Evolutionary conservation across 495 filamentous ascomycete genomes (phyloP).

Genomic region (Daldinia loculata): DNA sequence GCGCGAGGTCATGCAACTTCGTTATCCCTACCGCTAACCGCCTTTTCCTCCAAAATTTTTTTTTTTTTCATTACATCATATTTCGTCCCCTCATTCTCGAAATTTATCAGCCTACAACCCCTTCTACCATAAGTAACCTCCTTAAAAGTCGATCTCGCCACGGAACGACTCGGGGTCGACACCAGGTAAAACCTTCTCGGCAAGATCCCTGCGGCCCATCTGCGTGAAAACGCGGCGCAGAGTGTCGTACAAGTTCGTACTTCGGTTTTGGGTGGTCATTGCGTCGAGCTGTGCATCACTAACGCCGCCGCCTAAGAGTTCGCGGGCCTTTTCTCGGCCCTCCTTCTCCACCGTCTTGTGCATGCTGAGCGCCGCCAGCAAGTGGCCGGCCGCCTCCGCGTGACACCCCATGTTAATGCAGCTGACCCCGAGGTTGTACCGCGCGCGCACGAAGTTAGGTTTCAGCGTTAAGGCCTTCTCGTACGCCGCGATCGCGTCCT

Average conservation of each 20-base stretch:
- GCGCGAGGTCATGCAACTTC: neutral
- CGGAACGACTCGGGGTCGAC: conserved; percentile 93
- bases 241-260: conserved; percentile 95
- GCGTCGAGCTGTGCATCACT: conserved; percentile 76
- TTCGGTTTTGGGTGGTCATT: conserved; percentile 90
- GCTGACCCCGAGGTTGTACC: conserved; percentile 94
- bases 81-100: neutral
- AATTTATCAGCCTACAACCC: neutral
- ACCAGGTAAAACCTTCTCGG: conserved; percentile 83
- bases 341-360: conserved; percentile 92
- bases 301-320: conserved; percentile 74
- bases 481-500: conserved; percentile 97
- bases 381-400: conserved; percentile 89
- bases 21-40: neutral
- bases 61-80: neutral
- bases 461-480: conserved; percentile 87
- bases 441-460: conserved; percentile 94
- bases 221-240: conserved; percentile 89
- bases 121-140: neutral
- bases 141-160: conserved; percentile 63
- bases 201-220: conserved; percentile 89
- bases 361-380: conserved; percentile 95
- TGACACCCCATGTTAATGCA: conserved; percentile 99
- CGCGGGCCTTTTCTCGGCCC: conserved; percentile 79
- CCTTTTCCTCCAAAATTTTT: neutral